Evolutionary conservation across 1,284 basidiomycete species (phyloP), one percentile per base, ranked within the genome.

Genomic region (Papiliotrema nemorosa): DNA sequence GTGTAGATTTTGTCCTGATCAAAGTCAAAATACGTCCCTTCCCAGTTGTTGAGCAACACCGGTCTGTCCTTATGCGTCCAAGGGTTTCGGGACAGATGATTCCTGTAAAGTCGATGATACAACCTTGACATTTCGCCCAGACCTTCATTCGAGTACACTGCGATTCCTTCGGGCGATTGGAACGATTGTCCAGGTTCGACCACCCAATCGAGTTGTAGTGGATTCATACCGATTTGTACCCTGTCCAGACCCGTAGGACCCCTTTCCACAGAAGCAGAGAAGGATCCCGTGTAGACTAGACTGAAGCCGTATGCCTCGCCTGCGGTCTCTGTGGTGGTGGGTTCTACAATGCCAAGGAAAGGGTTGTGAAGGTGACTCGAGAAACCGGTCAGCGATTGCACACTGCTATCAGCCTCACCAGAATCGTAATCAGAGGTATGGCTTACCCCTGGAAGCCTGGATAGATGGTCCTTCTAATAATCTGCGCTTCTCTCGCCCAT

Each of bases 21-120:
- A 44, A 69, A 57, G 50, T 65, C 61, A 39, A 70, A 69, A 46
- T 66, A 69, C 18, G 66, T 65, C 29, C 59, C 67, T 53, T 70
- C 68, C 68, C 68, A 70, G 44, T 66, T 67, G 49, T 70, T 70
- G 47, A 66, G 48, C 41, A 70, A 47, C 5, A 47, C 49, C 0
- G 68, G 68, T 44, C 68, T 56, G 9, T 50, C 43, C 20, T 52
- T 47, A 20, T 51, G 39, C 2, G 58, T 58, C 53, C 52, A 67
- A 22, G 33, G 22, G 9, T 47, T 50, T n/a, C 51, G 44, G 14
- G 50, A 57, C 14, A 70, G 54, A 52, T 69, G 61, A 21, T 62
- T 22, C 21, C 63, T 55, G 50, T 58, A 67, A 16, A 70, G 52
- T 14, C 44, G 18, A 53, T 70, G 68, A 36, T 60, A 51, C 12